Evolutionary conservation across 352 stramenopile species (phyloP).

Genomic region (Hyaloperonospora arabidopsidis): DNA sequence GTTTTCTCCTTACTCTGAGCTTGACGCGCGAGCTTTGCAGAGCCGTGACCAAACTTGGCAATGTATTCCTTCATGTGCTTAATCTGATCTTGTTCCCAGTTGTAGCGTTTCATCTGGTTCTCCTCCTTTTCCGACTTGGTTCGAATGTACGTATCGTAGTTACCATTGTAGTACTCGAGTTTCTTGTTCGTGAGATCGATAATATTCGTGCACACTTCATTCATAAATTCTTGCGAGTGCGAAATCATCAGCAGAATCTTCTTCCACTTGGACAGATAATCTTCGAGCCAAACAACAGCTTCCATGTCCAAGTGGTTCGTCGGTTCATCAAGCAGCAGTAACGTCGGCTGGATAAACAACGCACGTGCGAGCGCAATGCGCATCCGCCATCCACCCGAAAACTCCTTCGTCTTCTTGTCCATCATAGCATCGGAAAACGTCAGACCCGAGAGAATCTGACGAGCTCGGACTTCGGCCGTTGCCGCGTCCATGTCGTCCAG

Average conservation of each 20-base stretch:
- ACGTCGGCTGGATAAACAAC: slow-evolving; percentile 94
- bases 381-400: slow-evolving; percentile 95
- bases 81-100: slow-evolving; percentile 96
- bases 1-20: slow-evolving; percentile 97
- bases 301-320: slow-evolving; percentile 97
- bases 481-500: slow-evolving; percentile 93
- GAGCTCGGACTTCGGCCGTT: slow-evolving; percentile 89
- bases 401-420: slow-evolving; percentile 89
- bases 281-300: slow-evolving; percentile 97
- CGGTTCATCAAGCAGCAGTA: slow-evolving; percentile 92
- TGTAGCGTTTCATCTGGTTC: slow-evolving; percentile 98
- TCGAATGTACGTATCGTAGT: slow-evolving; percentile 98
- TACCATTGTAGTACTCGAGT: slow-evolving; percentile 96
- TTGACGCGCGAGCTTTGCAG: slow-evolving; percentile 94
- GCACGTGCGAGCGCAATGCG: slow-evolving; percentile 93
- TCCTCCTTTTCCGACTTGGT: slow-evolving; percentile 94
- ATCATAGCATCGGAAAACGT: slow-evolving; percentile 95
- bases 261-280: slow-evolving; percentile 95
- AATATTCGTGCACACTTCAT: slow-evolving; percentile 97
- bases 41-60: slow-evolving; percentile 96
- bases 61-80: slow-evolving; percentile 99
- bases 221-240: slow-evolving; percentile 98
- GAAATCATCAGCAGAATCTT: slow-evolving; percentile 97
- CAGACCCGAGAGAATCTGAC: slow-evolving; percentile 91
- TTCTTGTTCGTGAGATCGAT: slow-evolving; percentile 92